Evolutionary conservation across 2,329 filamentous ascomycete species (phyloP).

Genomic region (Fusarium nurragi): DNA sequence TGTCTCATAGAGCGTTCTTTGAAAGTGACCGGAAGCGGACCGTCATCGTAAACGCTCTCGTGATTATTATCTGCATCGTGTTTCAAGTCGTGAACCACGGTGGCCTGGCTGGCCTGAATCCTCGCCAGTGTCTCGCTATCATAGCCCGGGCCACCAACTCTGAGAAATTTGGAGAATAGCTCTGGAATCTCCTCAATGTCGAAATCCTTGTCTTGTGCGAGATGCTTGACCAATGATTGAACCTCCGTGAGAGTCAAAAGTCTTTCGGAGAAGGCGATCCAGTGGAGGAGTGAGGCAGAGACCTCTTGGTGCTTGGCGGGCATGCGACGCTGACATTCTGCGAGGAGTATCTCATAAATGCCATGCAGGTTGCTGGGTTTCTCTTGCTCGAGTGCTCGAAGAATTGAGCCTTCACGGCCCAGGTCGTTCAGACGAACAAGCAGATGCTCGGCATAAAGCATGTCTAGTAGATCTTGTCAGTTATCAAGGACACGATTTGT

Average conservation of each 20-base stretch:
- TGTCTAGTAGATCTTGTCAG: constrained; percentile 30
- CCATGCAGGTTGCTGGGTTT: constrained; percentile 40
- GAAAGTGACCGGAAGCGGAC: constrained; percentile 42
- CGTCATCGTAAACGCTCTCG: constrained; percentile 42
- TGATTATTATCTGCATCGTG: constrained; percentile 15
- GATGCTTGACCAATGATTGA: constrained; percentile 30
- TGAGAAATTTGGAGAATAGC: constrained; percentile 40
- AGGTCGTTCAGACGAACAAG: constrained; percentile 45
- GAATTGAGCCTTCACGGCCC: constrained; percentile 47
- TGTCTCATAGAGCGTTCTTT: constrained; percentile 45
- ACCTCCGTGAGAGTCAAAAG: constrained; percentile 41
- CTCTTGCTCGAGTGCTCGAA: constrained; percentile 42
- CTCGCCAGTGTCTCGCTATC: constrained; percentile 35
- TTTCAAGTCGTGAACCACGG: constrained; percentile 33
- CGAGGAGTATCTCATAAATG: constrained; percentile 42
- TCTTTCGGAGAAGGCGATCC: constrained; percentile 41
- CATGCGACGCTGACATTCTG: constrained; percentile 42
- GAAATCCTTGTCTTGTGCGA: constrained; percentile 31
- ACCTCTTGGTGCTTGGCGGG: constrained; percentile 22
- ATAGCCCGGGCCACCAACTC: constrained; percentile 39
- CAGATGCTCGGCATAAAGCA: constrained; percentile 52
- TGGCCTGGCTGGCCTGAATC: not conserved
- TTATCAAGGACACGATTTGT: not conserved
- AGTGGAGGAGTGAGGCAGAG: constrained; percentile 40
- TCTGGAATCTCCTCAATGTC: constrained; percentile 44